A percentile compares a stretch with the other conserved stretches of the same genome.
phyloP scores from a whole-genome alignment of 108 stramenopile species.

The Halocafeteria seosinensis region DNA sequence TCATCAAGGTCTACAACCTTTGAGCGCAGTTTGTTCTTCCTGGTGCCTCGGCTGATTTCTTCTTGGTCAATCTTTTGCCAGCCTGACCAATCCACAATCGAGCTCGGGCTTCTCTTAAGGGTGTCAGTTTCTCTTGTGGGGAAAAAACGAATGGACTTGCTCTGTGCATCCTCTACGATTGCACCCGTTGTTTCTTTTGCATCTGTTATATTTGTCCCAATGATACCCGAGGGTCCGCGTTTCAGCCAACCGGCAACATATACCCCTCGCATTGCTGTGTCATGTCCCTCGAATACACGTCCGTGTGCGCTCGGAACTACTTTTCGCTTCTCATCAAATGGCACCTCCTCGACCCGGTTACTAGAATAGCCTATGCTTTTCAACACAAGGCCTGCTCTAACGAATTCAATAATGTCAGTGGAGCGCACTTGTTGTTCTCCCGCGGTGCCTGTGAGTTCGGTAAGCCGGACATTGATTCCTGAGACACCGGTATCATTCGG shows the following conservation, averaged over 20 bases:
- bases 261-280: slow-evolving; percentile 23
- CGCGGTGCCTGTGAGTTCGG: slow-evolving; percentile 63
- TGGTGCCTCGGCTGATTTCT: no score
- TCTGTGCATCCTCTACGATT: slow-evolving; percentile 62
- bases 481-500: slow-evolving; percentile 13
- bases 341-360: slow-evolving; percentile 35
- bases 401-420: slow-evolving; percentile 34
- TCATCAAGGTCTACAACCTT: no score
- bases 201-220: slow-evolving; percentile 73
- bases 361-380: slow-evolving; percentile 79
- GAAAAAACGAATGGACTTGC: no score
- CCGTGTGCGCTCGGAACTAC: slow-evolving; percentile 49
- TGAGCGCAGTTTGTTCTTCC: no score
- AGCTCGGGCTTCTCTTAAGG: no score
- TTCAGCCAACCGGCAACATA: slow-evolving; percentile 89
- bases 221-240: slow-evolving; percentile 85
- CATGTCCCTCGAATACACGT: slow-evolving; percentile 43
- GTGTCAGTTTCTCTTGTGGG: no score
- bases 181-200: slow-evolving; percentile 74
- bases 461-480: slow-evolving; percentile 38
- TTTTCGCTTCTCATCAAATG: slow-evolving; percentile 46
- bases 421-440: slow-evolving; percentile 48
- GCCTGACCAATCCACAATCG: no score
- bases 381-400: slow-evolving; percentile 42
- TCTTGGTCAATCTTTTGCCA: no score